Conservation (phyloP, 2,329 filamentous ascomycete species). For the Apiospora rasikravindrae region DNA sequence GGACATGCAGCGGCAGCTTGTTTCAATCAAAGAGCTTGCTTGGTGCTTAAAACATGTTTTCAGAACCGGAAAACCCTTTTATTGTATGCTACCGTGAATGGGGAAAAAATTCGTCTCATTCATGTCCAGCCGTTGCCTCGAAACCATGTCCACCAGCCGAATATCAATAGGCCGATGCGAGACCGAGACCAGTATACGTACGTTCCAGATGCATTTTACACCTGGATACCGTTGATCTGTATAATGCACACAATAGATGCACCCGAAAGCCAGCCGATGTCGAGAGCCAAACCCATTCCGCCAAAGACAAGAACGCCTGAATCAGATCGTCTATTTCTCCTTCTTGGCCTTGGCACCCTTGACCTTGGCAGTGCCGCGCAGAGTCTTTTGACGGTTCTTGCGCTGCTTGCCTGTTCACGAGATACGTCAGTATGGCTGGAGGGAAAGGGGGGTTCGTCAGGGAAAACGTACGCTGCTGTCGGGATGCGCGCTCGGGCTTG, state of each 20-base stretch:
- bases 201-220: conserved; percentile 12
- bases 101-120: conserved; percentile 20
- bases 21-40: neutral
- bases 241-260: conserved; percentile 43
- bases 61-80: conserved; percentile 19
- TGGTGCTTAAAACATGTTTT: conserved; percentile 14
- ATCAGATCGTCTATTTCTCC: conserved; percentile 73
- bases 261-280: conserved; percentile 31
- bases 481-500: conserved; percentile 96
- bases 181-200: conserved; percentile 27
- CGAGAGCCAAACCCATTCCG: conserved; percentile 40
- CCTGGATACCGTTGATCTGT: conserved; percentile 29
- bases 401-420: conserved; percentile 89
- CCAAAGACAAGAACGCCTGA: conserved; percentile 37
- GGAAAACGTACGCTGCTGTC: conserved; percentile 92
- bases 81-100: conserved; percentile 20
- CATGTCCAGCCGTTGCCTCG: conserved; percentile 29
- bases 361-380: conserved; percentile 96
- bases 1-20: neutral
- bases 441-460: neutral
- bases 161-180: conserved; percentile 30
- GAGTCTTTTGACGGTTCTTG: conserved; percentile 99
- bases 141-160: conserved; percentile 30
- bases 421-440: neutral
- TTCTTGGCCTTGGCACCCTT: conserved; percentile 96